Base-by-base conservation (phyloP, 2,329 filamentous ascomycete species). In the Thermothelomyces thermophilus region DNA sequence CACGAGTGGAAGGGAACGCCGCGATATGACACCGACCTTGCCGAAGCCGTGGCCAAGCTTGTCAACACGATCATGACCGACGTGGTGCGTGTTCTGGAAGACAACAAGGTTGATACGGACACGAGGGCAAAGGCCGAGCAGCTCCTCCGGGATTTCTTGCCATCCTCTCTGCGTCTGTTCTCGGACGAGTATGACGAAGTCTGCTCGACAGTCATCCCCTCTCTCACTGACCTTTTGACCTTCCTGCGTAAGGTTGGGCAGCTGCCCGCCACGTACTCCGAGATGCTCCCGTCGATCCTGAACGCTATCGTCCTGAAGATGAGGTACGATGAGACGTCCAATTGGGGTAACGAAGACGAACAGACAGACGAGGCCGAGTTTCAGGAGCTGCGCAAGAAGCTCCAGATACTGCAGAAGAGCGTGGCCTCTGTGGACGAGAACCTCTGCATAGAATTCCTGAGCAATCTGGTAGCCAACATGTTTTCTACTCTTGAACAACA, bases 181-280 rank as follows among this genome's bases (percentile, higher is more conserved):
- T 87, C 90, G 20, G 93, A 98, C 68, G 90, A 98, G 65, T 98
- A 94, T 66, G 93, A 98, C 67, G 93, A 98, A 71, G 85, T 98
- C 59, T 97, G 93, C 73, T 94, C 90, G 31, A 93, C 89, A 11
- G 89, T 97, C 51, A 95, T 98, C 54, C 87, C 90, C 19, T 91
- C 88, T 33, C 80, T 97, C 48, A 95, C 88, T 42, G 94, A 98
- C 62, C 79, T 97, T 42, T 79, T 98, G 53, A 90, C 89, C 24
- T 91, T 95, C 66, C 79, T 97, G 57, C 85, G 93, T 50, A 95
- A 90, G 68, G 74, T 90, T 33, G 79, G 84, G 11, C 75, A 81
- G 17, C 74, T 94, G n/a, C 83, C 86, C 16, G 70, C 77, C 41
- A 80, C 86, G 48, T 93, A 95, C 66, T 75, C 81, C n/a, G 76